phyloP scores from a whole-genome alignment of 768 basidiomycete genomes.

The Pisolithus albus region DNA sequence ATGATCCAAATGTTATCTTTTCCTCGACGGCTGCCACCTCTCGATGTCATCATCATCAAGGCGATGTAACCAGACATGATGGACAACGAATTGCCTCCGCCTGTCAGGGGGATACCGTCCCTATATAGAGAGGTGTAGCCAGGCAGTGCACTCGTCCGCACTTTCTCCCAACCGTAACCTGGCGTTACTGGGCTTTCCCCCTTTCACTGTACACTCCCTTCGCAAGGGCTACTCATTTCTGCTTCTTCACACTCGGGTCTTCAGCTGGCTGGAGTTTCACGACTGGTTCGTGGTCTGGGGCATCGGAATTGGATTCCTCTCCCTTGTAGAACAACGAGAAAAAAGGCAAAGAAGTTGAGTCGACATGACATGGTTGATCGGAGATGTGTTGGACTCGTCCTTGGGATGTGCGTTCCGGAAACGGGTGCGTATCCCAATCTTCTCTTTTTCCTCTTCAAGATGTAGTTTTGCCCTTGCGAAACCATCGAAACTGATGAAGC shows the following conservation, averaged over 20 bases:
- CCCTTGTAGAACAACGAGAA: background rate
- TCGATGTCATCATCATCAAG: background rate
- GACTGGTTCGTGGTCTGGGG: constrained; percentile 9
- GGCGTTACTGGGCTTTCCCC: constrained; percentile 1
- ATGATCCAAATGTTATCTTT: no score
- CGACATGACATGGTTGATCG: background rate
- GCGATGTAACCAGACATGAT: background rate
- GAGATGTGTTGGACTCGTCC: background rate
- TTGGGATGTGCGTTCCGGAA: background rate
- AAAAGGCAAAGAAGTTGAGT: no score
- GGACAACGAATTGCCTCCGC: background rate
- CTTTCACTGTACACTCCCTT: background rate
- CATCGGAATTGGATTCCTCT: no score
- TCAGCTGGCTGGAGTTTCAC: constrained; percentile 3
- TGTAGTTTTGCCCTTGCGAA: background rate
- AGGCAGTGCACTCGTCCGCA: background rate
- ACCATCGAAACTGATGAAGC: background rate
- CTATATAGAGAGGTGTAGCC: background rate
- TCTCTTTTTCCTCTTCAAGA: background rate
- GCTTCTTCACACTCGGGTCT: background rate
- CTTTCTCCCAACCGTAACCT: constrained; percentile 1
- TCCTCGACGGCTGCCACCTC: no score
- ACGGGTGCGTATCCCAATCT: constrained; percentile 8
- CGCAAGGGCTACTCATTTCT: background rate
- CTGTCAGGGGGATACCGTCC: background rate